Evolutionary conservation across 441 rosid genomes (phyloP), one percentile per base, ranked within the genome.

Genomic region (Monsonia emarginata): DNA sequence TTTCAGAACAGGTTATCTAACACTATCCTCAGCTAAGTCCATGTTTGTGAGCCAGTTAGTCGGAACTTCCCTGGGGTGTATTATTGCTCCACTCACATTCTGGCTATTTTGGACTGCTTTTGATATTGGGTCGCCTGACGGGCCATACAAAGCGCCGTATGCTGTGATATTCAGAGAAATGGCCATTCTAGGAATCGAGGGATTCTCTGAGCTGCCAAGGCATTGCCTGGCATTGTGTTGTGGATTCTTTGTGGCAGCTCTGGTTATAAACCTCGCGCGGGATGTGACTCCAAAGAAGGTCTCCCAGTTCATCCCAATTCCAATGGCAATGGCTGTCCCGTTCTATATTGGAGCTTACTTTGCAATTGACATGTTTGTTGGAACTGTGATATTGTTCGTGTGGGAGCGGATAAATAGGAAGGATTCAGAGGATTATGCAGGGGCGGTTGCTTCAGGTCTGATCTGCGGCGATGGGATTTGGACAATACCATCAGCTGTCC

Each of bases 341-440:
- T 87, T 90, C 78, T 88, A 90, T 76, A 84, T 90, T 19, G 97
- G 97, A 59, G 97, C 93, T 58, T 90, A 90, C 79, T 87, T 90
- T n/a, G 93, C 91, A 0, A 76, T 90, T 11, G 97, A 90, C 78
- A 88, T 87, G 95, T 90, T 88, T 62, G 86, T 88, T 14, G 93
- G 97, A 46, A 88, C 97, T 0, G 79, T 87, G 70, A 85, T 90
- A 68, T 68, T 88, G 72, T 90, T 48, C 31, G 60, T 86, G 14
- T 91, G 93, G 97, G 96, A 91, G 70, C 72, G 72, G 60, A 75
- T 85, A n/a, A 90, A 83, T 57, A 56, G 74, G 74, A 84, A 87
- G 80, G 88, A 77, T 50, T 83, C 95, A 1, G 90, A 90, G 40
- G 88, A 90, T 69, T 88, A 57, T 60, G 75, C 86, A 0, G 95